Conservation (phyloP, 2,329 filamentous ascomycete genomes). For the Botrytis byssoidea region DNA sequence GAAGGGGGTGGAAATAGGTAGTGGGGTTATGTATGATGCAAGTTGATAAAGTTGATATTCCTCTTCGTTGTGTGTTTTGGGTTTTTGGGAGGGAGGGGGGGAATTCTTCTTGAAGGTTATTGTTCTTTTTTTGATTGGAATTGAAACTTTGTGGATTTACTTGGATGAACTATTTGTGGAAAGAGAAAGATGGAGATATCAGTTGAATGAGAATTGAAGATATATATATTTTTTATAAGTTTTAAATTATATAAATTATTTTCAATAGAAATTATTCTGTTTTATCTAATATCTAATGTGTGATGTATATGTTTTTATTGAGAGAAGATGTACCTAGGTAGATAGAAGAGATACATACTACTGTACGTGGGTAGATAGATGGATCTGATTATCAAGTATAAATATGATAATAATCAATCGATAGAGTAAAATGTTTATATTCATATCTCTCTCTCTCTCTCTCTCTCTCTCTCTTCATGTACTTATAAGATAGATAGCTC, state of each 20-base stretch:
- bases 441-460: background rate
- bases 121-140: background rate
- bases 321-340: background rate
- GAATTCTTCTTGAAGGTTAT: no score
- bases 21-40: slow-evolving; percentile 16
- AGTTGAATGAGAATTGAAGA: background rate
- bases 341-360: background rate
- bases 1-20: slow-evolving; percentile 27
- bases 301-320: no score
- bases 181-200: background rate
- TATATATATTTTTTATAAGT: background rate
- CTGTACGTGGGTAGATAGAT: background rate
- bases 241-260: background rate
- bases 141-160: background rate
- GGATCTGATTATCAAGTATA: background rate
- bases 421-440: background rate
- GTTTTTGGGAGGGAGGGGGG: no score
- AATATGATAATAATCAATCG: no score
- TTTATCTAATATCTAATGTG: background rate
- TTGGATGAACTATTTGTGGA: background rate
- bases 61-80: slow-evolving; percentile 13
- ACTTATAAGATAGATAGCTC: background rate
- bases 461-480: background rate
- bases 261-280: background rate
- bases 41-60: background rate